Evolutionary conservation across 495 filamentous ascomycete species (phyloP).

Genomic region (Aspergillus nidulans): DNA sequence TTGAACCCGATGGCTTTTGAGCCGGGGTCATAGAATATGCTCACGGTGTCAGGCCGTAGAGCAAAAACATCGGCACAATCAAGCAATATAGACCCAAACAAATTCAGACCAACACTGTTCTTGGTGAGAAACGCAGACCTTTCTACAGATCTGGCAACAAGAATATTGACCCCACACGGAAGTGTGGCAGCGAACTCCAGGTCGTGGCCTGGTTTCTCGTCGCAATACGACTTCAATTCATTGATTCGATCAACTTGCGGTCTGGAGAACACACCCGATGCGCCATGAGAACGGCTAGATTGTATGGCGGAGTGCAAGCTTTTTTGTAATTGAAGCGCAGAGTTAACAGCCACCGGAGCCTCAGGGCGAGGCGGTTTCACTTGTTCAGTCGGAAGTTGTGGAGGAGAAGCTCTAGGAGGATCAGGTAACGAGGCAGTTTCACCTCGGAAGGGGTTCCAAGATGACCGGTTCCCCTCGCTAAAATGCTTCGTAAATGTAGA

Average conservation of each 20-base stretch:
- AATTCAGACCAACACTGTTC: conserved; percentile 59
- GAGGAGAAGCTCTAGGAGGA: conserved; percentile 34
- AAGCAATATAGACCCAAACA: conserved; percentile 66
- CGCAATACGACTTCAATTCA: conserved; percentile 87
- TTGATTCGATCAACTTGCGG: conserved; percentile 70
- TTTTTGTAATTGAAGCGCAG: conserved; percentile 49
- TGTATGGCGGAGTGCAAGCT: conserved; percentile 74
- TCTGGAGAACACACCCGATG: conserved; percentile 61
- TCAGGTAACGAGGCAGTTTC: conserved; percentile 23
- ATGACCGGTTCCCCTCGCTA: conserved; percentile 46
- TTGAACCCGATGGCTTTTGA: conserved; percentile 93
- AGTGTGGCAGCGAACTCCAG: conserved; percentile 69
- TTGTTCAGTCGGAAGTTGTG: conserved; percentile 41
- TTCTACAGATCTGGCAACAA: conserved; percentile 54
- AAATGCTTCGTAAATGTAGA: conserved; percentile 59
- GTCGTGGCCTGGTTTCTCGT: conserved; percentile 73
- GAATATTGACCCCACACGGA: conserved; percentile 66
- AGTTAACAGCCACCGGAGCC: conserved; percentile 37
- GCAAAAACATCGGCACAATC: conserved; percentile 69
- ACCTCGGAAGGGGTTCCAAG: conserved; percentile 21
- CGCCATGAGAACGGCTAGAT: conserved; percentile 75
- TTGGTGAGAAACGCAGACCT: conserved; percentile 54
- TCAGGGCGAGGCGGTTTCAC: conserved; percentile 33
- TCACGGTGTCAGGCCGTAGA: conserved; percentile 56
- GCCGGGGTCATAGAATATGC: conserved; percentile 80